Evolutionary conservation across 192 early-diverging fungal species (phyloP).

Genomic region (Coemansia nantahalensis): DNA sequence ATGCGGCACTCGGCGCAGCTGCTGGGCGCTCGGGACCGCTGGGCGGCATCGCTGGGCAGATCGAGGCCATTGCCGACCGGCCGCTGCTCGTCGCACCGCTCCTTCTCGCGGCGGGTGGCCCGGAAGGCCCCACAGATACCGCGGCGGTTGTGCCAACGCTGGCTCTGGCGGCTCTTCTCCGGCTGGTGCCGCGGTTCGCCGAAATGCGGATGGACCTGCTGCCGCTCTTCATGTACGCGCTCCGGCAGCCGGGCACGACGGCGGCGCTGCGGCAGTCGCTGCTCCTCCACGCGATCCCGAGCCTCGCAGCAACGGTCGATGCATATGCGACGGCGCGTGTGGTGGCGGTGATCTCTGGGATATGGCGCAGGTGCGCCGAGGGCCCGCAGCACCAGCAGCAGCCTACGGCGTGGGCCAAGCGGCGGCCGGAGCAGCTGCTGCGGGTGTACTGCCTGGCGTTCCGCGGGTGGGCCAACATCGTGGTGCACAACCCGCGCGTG

Average conservation of each 20-base stretch:
- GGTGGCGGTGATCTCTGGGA: constrained; percentile 13
- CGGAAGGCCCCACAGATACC: neutral
- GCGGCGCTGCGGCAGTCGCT: constrained; percentile 12
- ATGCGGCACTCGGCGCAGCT: neutral
- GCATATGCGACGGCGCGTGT: constrained; percentile 28
- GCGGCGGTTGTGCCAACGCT: neutral
- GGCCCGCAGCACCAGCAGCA: neutral
- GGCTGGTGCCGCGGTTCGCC: constrained; percentile 1
- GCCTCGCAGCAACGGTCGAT: constrained; percentile 15
- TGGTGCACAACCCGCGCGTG: constrained; percentile 23
- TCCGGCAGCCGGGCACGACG: constrained; percentile 9
- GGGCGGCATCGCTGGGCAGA: neutral
- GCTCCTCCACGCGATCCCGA: constrained; percentile 11
- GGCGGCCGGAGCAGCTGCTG: neutral
- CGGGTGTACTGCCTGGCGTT: constrained; percentile 26
- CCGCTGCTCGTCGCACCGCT: constrained; percentile 25
- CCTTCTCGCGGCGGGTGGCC: constrained; percentile 10
- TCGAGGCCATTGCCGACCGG: constrained; percentile 7
- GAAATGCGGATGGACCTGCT: constrained; percentile 14
- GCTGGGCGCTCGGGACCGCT: neutral
- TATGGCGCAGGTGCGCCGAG: constrained; percentile 13
- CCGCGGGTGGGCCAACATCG: constrained; percentile 24
- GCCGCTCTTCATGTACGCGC: constrained; percentile 17
- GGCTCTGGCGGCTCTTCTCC: constrained; percentile 9
- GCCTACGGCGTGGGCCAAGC: neutral